A percentile compares a stretch with the other conserved stretches of the same genome.
Conservation (phyloP, 768 basidiomycete species). For the Suillus weaverae region DNA sequence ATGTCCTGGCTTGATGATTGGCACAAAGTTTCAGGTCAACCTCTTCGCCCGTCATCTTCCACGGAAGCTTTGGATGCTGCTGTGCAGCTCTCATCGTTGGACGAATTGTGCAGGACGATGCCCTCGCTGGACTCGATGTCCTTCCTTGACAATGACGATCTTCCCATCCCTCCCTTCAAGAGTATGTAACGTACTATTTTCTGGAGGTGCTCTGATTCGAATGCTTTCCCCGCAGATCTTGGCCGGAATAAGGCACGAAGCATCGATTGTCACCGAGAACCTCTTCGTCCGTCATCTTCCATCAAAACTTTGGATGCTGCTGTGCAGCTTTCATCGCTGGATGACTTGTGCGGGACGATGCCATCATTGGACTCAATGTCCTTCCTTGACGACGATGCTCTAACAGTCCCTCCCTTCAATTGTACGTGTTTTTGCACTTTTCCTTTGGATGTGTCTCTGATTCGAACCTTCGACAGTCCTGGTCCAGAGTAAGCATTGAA, state of each 20-base stretch:
- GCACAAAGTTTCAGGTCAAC: not conserved
- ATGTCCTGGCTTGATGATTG: slow-evolving; percentile 1
- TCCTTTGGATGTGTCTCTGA: not conserved
- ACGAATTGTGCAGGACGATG: not conserved
- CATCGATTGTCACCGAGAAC: not conserved
- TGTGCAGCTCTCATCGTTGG: not conserved
- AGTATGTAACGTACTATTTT: not conserved
- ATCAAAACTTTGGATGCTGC: not conserved
- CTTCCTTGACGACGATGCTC: not conserved
- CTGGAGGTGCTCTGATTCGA: not conserved
- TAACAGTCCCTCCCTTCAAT: not conserved
- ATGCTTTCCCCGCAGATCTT: not conserved
- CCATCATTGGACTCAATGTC: not conserved
- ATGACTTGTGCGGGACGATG: not conserved
- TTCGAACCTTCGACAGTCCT: not conserved
- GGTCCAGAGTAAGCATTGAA: not conserved
- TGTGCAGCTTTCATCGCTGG: not conserved
- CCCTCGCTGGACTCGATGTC: not conserved
- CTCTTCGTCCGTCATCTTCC: not conserved
- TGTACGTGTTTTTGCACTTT: not conserved
- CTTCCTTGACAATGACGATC: not conserved
- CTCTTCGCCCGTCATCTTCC: not conserved
- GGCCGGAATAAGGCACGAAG: not conserved
- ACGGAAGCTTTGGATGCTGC: not conserved
- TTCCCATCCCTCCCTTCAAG: not conserved